These are phyloP conservation scores for Thalassiosira hispida DNA, from an alignment of 352 stramenopile genomes.

Conservation along the genomic window DNA sequence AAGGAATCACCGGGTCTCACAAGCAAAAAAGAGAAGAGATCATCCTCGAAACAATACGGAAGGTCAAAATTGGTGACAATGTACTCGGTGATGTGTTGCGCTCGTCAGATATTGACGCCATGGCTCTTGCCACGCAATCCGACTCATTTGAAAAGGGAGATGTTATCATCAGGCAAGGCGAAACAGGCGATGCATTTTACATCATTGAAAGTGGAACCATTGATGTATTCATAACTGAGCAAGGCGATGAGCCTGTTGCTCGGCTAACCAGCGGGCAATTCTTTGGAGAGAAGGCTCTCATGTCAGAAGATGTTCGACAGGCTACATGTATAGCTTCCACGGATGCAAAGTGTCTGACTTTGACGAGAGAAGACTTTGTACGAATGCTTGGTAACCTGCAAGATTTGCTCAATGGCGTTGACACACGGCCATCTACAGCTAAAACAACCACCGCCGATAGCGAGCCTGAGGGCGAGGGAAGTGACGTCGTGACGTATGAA, in stretches of 20 bases:
- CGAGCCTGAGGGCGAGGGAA: not conserved
- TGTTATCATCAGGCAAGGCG: constrained; percentile 67
- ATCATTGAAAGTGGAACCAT: constrained; percentile 75
- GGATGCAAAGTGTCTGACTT: constrained; percentile 79
- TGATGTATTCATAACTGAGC: constrained; percentile 60
- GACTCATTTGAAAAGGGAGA: constrained; percentile 51
- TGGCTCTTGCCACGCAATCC: constrained; percentile 51
- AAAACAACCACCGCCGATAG: constrained; percentile 15
- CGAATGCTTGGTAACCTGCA: constrained; percentile 91
- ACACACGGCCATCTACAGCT: constrained; percentile 10
- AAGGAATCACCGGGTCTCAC: constrained; percentile 69
- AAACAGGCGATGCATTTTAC: constrained; percentile 77
- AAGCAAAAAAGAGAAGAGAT: constrained; percentile 66
- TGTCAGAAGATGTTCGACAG: constrained; percentile 91
- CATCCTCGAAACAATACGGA: constrained; percentile 59
- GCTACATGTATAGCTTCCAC: constrained; percentile 91
- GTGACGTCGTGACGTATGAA: constrained; percentile 15
- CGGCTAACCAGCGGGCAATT: constrained; percentile 89
- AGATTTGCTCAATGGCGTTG: constrained; percentile 56
- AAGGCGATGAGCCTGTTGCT: constrained; percentile 60
- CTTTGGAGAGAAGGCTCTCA: constrained; percentile 93
- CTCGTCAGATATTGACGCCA: constrained; percentile 52
- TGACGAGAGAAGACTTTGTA: constrained; percentile 95
- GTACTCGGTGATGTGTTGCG: constrained; percentile 60
- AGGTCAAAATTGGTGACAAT: constrained; percentile 57